Evolutionary conservation across 1,139 yeast species (phyloP).

Genomic region (Zygosaccharomyces pseudobailii): DNA sequence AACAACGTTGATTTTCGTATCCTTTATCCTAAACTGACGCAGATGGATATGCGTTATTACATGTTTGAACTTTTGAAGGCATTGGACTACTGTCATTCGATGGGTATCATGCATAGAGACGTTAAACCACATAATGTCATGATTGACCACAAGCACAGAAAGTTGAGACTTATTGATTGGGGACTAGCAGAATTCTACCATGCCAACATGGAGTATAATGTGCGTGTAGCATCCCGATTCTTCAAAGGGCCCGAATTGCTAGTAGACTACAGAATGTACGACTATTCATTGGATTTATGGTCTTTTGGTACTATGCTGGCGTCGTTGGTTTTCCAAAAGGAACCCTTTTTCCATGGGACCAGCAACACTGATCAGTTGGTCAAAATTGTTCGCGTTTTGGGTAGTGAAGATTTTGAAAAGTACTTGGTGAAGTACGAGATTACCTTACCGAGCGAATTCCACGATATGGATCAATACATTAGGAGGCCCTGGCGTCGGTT

Average conservation of each 20-base stretch:
- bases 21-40: conserved; percentile 84
- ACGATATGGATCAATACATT: conserved; percentile 73
- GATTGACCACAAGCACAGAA: conserved; percentile 81
- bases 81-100: conserved; percentile 88
- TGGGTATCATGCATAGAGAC: conserved; percentile 98
- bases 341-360: conserved; percentile 95
- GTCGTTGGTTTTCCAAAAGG: conserved; percentile 92
- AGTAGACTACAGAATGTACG: conserved; percentile 90
- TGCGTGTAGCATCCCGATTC: conserved; percentile 95
- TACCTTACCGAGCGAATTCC: conserved; percentile 74
- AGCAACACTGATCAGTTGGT: conserved; percentile 95
- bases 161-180: conserved; percentile 90
- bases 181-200: conserved; percentile 98
- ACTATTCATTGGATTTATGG: conserved; percentile 94
- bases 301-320: conserved; percentile 97
- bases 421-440: conserved; percentile 76
- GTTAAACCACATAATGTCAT: conserved; percentile 98
- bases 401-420: conserved; percentile 74
- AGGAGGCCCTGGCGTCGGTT: conserved; percentile 88
- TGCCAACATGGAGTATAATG: conserved; percentile 90
- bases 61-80: conserved; percentile 87
- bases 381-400: conserved; percentile 88
- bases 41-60: conserved; percentile 78
- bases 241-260: conserved; percentile 96
- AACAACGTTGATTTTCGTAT: conserved; percentile 88